phyloP scores from a whole-genome alignment of 345 rosid genomes.

The Raphanus sativus region DNA sequence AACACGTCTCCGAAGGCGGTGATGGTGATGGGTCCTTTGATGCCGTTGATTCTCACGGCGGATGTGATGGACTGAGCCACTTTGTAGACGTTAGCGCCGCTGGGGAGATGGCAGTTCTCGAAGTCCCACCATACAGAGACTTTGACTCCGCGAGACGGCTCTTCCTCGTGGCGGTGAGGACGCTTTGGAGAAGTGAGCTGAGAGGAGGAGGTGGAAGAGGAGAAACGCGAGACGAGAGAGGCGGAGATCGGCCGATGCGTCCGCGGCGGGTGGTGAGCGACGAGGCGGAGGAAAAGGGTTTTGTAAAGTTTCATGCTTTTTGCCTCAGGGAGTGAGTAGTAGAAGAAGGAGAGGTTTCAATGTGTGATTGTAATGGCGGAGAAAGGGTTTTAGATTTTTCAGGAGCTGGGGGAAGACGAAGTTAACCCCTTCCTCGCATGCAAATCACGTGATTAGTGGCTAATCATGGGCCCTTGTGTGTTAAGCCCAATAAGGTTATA shows the following conservation, averaged over 20 bases:
- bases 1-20: conserved; percentile 75
- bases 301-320: conserved; percentile 37
- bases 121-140: conserved; percentile 97
- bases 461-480: neutral
- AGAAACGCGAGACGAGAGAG: conserved; percentile 35
- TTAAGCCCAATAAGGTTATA: neutral
- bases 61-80: conserved; percentile 55
- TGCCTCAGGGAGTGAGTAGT: neutral
- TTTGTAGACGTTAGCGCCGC: conserved; percentile 59
- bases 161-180: conserved; percentile 44
- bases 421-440: neutral
- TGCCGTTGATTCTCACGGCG: conserved; percentile 65
- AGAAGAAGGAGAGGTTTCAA: neutral
- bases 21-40: conserved; percentile 80
- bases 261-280: neutral
- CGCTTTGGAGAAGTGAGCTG: conserved; percentile 17
- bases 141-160: conserved; percentile 46
- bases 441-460: neutral
- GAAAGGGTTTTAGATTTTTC: neutral
- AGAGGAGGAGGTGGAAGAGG: conserved; percentile 20
- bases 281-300: conserved; percentile 28
- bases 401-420: neutral
- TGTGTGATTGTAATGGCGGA: conserved; percentile 18
- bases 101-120: conserved; percentile 74
- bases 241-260: conserved; percentile 26